Evolutionary conservation across 2,329 filamentous ascomycete genomes (phyloP).

Genomic region (Nannizzia gypsea): DNA sequence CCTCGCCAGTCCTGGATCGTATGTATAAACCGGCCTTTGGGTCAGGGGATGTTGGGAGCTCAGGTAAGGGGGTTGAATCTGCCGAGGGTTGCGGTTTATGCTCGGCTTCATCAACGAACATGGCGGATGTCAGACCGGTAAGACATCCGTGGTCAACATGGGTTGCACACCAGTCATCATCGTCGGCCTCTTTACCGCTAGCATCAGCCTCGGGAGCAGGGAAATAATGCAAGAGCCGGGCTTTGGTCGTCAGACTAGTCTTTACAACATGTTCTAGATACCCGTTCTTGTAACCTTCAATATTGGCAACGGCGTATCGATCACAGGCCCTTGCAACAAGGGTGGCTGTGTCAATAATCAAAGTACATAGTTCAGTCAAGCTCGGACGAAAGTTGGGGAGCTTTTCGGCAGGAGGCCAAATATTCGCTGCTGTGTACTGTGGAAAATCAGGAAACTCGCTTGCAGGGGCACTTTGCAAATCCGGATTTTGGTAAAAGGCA

Average conservation of each 20-base stretch:
- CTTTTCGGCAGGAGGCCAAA: constrained; percentile 62
- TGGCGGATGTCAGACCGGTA: constrained; percentile 84
- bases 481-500: constrained; percentile 39
- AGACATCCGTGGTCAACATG: constrained; percentile 79
- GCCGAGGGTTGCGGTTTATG: constrained; percentile 22
- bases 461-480: constrained; percentile 27
- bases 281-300: constrained; percentile 60
- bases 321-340: constrained; percentile 87
- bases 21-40: constrained; percentile 86
- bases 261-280: constrained; percentile 82
- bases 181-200: constrained; percentile 51
- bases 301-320: constrained; percentile 66
- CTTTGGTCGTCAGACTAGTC: constrained; percentile 79
- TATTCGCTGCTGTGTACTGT: constrained; percentile 79
- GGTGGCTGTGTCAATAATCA: constrained; percentile 83
- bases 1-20: constrained; percentile 65
- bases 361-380: constrained; percentile 61
- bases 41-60: constrained; percentile 67
- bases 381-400: constrained; percentile 65
- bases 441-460: constrained; percentile 48
- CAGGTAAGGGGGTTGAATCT: constrained; percentile 41
- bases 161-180: constrained; percentile 85
- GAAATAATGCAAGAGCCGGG: constrained; percentile 85
- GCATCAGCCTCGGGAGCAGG: constrained; percentile 34
- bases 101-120: constrained; percentile 75